phyloP scores from a whole-genome alignment of 352 stramenopile species.

The Globisporangium perplexum region DNA sequence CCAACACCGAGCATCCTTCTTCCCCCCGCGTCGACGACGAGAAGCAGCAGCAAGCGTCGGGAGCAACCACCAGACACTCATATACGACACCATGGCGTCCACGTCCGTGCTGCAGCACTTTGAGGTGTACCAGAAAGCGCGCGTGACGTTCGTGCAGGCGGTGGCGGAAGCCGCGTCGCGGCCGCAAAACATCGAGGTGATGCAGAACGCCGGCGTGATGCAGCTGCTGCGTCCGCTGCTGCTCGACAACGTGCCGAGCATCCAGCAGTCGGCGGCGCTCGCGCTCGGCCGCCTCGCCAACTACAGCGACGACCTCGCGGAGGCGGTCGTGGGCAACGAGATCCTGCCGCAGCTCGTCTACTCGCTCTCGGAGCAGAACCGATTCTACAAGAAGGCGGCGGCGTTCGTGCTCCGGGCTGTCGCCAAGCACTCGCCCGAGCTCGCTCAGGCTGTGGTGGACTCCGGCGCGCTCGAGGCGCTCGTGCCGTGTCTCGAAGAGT shows the following conservation, averaged over 20 bases:
- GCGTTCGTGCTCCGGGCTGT: slow-evolving; percentile 93
- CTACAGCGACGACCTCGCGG: slow-evolving; percentile 93
- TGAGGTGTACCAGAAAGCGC: slow-evolving; percentile 94
- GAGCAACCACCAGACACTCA: too few species aligned
- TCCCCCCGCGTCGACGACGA: too few species aligned
- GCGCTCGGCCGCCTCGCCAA: slow-evolving; percentile 92
- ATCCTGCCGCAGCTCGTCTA: slow-evolving; percentile 97
- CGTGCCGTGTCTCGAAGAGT: slow-evolving; percentile 93
- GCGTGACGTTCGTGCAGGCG: slow-evolving; percentile 93
- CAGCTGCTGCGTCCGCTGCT: slow-evolving; percentile 91
- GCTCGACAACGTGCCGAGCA: slow-evolving; percentile 93
- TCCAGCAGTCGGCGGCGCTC: slow-evolving; percentile 93
- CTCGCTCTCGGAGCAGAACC: slow-evolving; percentile 92
- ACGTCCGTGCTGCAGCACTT: slow-evolving; percentile 93
- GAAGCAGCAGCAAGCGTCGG: too few species aligned
- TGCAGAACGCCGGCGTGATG: slow-evolving; percentile 96
- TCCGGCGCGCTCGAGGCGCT: slow-evolving; percentile 89
- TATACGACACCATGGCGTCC: slow-evolving; percentile 45
- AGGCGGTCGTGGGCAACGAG: slow-evolving; percentile 93
- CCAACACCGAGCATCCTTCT: too few species aligned
- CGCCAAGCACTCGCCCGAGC: slow-evolving; percentile 92
- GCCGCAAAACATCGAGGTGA: slow-evolving; percentile 95
- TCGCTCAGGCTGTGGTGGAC: slow-evolving; percentile 93
- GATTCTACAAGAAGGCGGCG: slow-evolving; percentile 95
- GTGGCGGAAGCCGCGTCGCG: slow-evolving; percentile 92